Evolutionary conservation across 2,329 filamentous ascomycete genomes (phyloP).

Genomic region (Aureobasidium zeae): DNA sequence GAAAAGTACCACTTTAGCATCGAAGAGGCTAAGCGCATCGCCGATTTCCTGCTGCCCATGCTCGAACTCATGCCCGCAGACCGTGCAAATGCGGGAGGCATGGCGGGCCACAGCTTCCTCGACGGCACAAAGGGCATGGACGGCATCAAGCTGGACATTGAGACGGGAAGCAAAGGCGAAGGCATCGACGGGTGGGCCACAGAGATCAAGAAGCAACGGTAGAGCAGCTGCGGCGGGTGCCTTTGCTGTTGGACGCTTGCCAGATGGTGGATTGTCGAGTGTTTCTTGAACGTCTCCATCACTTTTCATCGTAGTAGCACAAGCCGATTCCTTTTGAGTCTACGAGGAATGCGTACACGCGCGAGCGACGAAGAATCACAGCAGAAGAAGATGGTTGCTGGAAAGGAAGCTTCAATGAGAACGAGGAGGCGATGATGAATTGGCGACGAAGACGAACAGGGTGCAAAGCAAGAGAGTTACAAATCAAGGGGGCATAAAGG

Average conservation of each 20-base stretch:
- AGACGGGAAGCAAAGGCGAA: constrained; percentile 75
- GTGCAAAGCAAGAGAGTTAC: no score
- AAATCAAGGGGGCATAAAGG: no score
- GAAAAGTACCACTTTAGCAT: constrained; percentile 96
- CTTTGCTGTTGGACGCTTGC: background rate
- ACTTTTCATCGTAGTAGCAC: background rate
- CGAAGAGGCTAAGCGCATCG: constrained; percentile 68
- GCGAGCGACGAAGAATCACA: constrained; percentile 12
- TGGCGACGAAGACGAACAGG: background rate
- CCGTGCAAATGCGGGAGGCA: constrained; percentile 89
- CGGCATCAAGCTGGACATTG: constrained; percentile 60
- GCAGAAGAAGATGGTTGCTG: background rate
- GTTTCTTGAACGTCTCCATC: background rate
- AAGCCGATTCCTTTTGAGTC: background rate
- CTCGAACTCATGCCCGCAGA: constrained; percentile 80
- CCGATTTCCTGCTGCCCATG: constrained; percentile 82
- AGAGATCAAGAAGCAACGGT: constrained; percentile 74
- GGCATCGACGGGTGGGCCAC: constrained; percentile 90
- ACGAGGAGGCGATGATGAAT: background rate
- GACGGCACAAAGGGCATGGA: constrained; percentile 86
- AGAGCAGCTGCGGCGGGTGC: constrained; percentile 18
- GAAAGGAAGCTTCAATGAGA: constrained; percentile 6
- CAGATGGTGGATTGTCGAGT: background rate
- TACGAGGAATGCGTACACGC: constrained; percentile 12
- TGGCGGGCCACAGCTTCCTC: constrained; percentile 77